Evolutionary conservation across 129 eudicot genomes (phyloP), one percentile per base, ranked within the genome.

Genomic region (Artemisia tridentata): DNA sequence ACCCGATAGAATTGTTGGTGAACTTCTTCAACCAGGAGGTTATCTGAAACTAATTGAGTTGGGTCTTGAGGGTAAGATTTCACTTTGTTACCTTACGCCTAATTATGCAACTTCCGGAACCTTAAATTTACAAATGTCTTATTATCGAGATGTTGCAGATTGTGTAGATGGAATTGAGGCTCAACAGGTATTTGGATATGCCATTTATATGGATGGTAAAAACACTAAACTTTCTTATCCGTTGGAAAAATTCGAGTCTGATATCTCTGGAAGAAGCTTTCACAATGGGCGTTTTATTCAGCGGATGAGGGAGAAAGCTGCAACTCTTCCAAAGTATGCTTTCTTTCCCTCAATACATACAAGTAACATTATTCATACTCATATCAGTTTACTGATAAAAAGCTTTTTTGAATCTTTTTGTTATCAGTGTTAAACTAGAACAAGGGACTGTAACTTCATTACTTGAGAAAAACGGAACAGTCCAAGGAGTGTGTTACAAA

Each of bases 11-110:
- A 90, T 90, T 19, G 93, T 84, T 17, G 96, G 96, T 63, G 96
- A 90, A 72, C 88, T 90, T 59, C 75, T 90, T 41, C 96, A 90
- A 69, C 96, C 96, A 23, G 96, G 95, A 53, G 96, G 96, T 63
- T 90, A 86, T 63, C 51, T 82, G 43, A 90, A 90, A 72, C 66
- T 90, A 49, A 87, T 84, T 11, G 96, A 90, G 78, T 82, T 90
- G 72, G 96, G 96, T 48, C 88, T 86, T 31, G 84, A 90, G 68
- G 96, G 96, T 90, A 79, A 21, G 53, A 62, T 59, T 53, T 4
- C 68, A 17, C 21, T 45, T 46, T 2, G 0, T 69, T 58, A 31
- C 19, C 2, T 34, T 3, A 60, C 29, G 48, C 54, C 55, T 6
- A 50, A 50, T 76, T 52, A 15, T 47, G 14, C 11, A 47, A 61